phyloP scores from a whole-genome alignment of 208 protist genomes.

The Trypanosoma avium region DNA sequence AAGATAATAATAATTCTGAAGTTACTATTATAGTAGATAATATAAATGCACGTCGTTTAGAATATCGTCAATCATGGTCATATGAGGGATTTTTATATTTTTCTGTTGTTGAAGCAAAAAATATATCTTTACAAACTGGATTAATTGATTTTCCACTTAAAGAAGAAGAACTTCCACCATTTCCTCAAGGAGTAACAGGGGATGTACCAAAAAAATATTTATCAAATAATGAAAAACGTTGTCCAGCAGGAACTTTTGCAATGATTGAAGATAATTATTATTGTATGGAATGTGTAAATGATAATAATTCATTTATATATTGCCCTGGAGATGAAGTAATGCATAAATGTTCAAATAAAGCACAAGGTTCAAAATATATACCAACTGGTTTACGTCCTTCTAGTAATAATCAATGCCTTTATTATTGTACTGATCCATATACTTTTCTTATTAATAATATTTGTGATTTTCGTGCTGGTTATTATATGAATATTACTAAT shows the following conservation, averaged over 20 bases:
- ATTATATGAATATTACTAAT: constrained; percentile 3
- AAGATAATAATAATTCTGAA: neutral
- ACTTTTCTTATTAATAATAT: neutral
- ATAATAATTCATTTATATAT: neutral
- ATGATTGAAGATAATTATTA: neutral
- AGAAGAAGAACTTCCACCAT: neutral
- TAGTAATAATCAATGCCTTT: neutral
- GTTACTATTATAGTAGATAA: neutral
- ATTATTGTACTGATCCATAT: neutral
- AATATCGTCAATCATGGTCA: neutral
- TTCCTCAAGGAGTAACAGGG: neutral
- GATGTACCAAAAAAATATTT: neutral
- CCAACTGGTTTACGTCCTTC: constrained; percentile 1
- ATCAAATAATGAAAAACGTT: neutral
- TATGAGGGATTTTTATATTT: neutral
- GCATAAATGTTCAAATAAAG: neutral
- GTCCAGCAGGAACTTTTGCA: constrained; percentile 1
- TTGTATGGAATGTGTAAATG: constrained; percentile 5
- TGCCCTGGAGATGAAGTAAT: constrained; percentile 1
- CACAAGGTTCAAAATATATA: neutral
- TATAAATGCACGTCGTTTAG: neutral
- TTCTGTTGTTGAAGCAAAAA: neutral
- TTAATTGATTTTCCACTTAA: neutral
- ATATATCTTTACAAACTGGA: neutral
- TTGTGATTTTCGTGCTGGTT: neutral